Evolutionary conservation across 768 basidiomycete species (phyloP).

Genomic region (Gautieria morchelliformis): DNA sequence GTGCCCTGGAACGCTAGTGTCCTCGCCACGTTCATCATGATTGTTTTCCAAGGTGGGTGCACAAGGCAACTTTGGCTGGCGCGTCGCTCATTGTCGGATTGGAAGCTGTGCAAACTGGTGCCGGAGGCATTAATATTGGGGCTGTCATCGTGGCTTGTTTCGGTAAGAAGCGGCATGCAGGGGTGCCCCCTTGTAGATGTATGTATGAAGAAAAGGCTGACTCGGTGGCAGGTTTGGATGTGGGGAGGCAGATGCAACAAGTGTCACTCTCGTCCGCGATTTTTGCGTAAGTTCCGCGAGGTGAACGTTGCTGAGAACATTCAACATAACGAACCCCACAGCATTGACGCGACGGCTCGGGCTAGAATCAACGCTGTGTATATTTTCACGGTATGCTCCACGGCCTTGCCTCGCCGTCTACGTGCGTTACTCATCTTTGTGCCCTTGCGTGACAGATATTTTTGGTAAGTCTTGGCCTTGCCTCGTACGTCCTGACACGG

Average conservation of each 20-base stretch:
- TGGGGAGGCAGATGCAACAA: constrained; percentile 66
- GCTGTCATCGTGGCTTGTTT: constrained; percentile 64
- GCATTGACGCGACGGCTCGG: constrained; percentile 35
- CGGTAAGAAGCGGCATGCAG: constrained; percentile 25
- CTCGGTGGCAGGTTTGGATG: constrained; percentile 34
- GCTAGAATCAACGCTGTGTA: constrained; percentile 71
- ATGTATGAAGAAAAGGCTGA: background rate
- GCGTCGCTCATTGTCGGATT: background rate
- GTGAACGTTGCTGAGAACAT: background rate
- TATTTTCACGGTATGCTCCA: constrained; percentile 48
- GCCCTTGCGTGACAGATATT: constrained; percentile 5
- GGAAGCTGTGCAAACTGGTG: constrained; percentile 49
- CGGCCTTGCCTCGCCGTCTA: too few species aligned
- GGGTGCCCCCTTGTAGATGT: background rate
- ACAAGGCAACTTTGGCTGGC: background rate
- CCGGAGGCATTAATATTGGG: constrained; percentile 58
- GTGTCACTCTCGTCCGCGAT: constrained; percentile 55
- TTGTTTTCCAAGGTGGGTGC: constrained; percentile 35
- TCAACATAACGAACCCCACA: constrained; percentile 21
- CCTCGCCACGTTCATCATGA: constrained; percentile 35
- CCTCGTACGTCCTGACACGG: too few species aligned
- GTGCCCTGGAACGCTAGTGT: constrained; percentile 74
- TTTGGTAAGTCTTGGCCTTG: background rate
- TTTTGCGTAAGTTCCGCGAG: constrained; percentile 32
- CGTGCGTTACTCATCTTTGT: background rate